These are phyloP conservation scores for Alternaria sp. DNA, from an alignment of 2,329 filamentous ascomycete genomes.

Conservation along the genomic window DNA sequence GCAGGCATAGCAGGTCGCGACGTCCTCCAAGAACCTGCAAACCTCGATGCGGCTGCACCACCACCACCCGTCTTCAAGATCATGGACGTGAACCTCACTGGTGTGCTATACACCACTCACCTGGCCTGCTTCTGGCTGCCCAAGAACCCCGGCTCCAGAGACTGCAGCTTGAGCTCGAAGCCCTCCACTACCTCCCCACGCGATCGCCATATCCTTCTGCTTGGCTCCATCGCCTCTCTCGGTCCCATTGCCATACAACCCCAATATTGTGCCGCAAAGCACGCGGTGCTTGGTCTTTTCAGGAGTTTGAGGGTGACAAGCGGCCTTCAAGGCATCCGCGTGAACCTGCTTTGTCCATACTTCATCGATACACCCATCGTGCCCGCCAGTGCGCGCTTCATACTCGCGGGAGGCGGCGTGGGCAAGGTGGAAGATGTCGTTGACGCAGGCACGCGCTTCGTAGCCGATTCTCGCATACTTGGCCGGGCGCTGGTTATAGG, in stretches of 20 bases:
- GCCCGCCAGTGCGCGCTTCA: constrained; percentile 51
- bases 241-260: constrained; percentile 49
- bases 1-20: constrained; percentile 63
- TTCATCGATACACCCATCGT: constrained; percentile 70
- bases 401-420: constrained; percentile 64
- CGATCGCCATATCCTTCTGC: constrained; percentile 67
- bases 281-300: constrained; percentile 70
- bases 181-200: constrained; percentile 37
- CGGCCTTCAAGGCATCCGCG: constrained; percentile 60
- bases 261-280: constrained; percentile 68
- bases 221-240: constrained; percentile 67
- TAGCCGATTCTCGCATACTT: constrained; percentile 63
- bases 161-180: constrained; percentile 39
- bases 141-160: constrained; percentile 54
- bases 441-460: constrained; percentile 66
- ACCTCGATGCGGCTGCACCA: constrained; percentile 55
- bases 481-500: constrained; percentile 66
- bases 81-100: constrained; percentile 68
- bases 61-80: constrained; percentile 60
- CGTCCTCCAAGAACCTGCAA: constrained; percentile 57
- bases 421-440: constrained; percentile 66
- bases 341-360: constrained; percentile 72
- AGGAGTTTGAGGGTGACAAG: constrained; percentile 61
- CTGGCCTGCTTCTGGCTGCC: constrained; percentile 67
- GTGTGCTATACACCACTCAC: constrained; percentile 69